Conservation (phyloP, 2,329 filamentous ascomycete species). For the Colletotrichum endophyticum region DNA sequence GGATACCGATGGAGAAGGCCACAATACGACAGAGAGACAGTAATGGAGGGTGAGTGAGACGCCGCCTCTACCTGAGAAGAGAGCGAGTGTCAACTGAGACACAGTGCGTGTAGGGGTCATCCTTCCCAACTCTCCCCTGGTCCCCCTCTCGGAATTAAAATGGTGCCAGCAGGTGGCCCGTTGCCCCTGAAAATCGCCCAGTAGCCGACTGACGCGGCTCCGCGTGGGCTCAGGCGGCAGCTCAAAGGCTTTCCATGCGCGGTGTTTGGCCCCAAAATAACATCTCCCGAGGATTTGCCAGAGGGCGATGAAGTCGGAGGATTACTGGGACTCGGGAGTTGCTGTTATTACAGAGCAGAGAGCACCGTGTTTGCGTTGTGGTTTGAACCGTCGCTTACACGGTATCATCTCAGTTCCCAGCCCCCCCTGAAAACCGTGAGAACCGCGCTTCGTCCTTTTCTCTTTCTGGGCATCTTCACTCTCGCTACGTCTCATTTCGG, state of each 20-base stretch:
- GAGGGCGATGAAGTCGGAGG: background rate
- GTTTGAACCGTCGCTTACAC: background rate
- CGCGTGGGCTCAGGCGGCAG: background rate
- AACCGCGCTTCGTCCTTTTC: background rate
- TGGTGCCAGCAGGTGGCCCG: background rate
- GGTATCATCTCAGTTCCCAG: background rate
- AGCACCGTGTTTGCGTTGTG: background rate
- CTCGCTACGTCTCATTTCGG: background rate
- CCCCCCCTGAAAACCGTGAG: background rate
- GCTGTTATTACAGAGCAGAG: background rate
- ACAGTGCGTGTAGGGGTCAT: background rate
- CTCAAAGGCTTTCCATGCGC: background rate
- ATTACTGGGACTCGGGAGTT: background rate
- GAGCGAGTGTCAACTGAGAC: background rate
- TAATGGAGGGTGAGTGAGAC: background rate
- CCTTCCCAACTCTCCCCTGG: background rate
- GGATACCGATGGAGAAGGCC: background rate
- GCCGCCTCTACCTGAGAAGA: background rate
- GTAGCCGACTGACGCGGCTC: background rate
- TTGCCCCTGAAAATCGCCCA: constrained; percentile 1
- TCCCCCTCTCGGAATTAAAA: background rate
- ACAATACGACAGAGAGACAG: background rate
- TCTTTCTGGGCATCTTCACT: background rate
- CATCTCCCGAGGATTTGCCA: background rate
- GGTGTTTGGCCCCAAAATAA: background rate